A percentile compares a stretch with the other conserved stretches of the same genome.
Conservation (phyloP, 1,284 basidiomycete genomes). For the Heimioporus punctisporus region DNA sequence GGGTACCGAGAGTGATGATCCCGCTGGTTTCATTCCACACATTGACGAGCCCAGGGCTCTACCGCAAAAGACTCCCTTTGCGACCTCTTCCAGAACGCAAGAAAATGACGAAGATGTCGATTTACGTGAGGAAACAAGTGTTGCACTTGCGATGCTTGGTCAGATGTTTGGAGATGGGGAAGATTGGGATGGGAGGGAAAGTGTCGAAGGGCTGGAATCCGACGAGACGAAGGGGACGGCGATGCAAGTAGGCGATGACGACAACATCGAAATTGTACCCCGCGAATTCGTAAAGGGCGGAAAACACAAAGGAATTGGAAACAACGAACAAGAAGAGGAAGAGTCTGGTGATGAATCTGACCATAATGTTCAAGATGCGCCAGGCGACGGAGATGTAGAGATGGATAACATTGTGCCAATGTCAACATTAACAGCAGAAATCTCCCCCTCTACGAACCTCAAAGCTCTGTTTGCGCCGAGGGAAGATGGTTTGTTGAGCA, state of each 20-base stretch:
- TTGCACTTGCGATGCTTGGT: conserved; percentile 49
- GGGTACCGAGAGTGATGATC: neutral
- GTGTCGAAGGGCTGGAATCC: conserved; percentile 44
- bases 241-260: neutral
- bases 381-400: conserved; percentile 5
- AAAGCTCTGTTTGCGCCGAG: conserved; percentile 73
- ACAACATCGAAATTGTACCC: neutral
- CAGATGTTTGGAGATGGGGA: conserved; percentile 51
- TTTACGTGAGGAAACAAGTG: conserved; percentile 46
- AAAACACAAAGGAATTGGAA: neutral
- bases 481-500: conserved; percentile 52
- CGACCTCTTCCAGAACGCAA: neutral
- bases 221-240: neutral
- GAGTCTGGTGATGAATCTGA: conserved; percentile 14
- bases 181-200: conserved; percentile 57
- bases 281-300: neutral
- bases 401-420: conserved; percentile 9
- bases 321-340: neutral
- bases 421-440: neutral
- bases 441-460: conserved; percentile 37
- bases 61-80: too few relatives aligned
- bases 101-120: conserved; percentile 27
- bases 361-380: neutral
- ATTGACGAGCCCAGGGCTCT: neutral
- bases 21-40: neutral